Percentiles rank a stretch among this genome's conserved stretches.
Conservation (phyloP, 805 yeast genomes). For the Schwanniomyces occidentalis region DNA sequence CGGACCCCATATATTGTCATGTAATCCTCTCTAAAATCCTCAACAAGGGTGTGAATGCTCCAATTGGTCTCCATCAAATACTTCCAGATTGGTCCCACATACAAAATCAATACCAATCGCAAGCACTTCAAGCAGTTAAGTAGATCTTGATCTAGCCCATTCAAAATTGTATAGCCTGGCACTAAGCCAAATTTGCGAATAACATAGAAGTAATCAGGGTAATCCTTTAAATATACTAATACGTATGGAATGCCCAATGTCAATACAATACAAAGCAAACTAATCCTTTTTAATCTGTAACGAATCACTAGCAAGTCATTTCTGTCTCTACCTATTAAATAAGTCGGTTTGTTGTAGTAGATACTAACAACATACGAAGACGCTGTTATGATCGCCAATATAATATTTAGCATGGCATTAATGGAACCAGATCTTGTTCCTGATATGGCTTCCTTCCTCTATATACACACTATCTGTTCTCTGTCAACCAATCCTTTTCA, state of each 20-base stretch:
- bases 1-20: conserved; percentile 46
- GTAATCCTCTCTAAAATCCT: conserved; percentile 21
- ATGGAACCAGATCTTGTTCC: background rate
- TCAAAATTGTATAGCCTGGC: conserved; percentile 27
- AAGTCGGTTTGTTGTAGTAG: conserved; percentile 27
- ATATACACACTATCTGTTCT: conserved; percentile 1
- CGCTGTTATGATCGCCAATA: conserved; percentile 36
- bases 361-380: conserved; percentile 48
- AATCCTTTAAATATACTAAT: conserved; percentile 15
- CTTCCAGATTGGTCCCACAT: conserved; percentile 50
- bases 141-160: conserved; percentile 11
- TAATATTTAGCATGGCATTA: background rate
- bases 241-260: conserved; percentile 30
- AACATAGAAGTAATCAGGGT: conserved; percentile 7
- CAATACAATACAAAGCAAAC: conserved; percentile 28
- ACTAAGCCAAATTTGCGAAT: conserved; percentile 31
- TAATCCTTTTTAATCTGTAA: conserved; percentile 41
- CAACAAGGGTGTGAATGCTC: conserved; percentile 1
- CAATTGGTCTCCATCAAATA: conserved; percentile 13
- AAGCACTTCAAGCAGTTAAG: conserved; percentile 12
- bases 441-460: background rate
- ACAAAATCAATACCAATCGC: conserved; percentile 34
- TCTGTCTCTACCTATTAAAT: conserved; percentile 27
- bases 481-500: conserved; percentile 2
- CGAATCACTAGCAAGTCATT: conserved; percentile 45